These are phyloP conservation scores for Echeveria elegans DNA, from an alignment of 164 flowering plant genomes.

Conservation along the genomic window DNA sequence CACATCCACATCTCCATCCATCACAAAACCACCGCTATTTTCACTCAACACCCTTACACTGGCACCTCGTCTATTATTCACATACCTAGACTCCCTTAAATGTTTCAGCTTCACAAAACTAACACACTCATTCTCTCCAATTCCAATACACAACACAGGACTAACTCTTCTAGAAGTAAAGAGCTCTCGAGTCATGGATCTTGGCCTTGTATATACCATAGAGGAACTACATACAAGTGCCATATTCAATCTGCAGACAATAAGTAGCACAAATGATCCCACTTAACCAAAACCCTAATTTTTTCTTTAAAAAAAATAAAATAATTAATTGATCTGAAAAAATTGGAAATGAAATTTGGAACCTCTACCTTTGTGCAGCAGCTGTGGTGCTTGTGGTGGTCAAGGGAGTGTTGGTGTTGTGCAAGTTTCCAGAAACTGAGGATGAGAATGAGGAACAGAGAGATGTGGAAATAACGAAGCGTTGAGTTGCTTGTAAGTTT, in stretches of 20 bases:
- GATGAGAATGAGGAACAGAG: conserved; percentile 1
- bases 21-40: conserved; percentile 34
- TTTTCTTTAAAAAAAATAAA: not conserved
- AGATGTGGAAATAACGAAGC: not conserved
- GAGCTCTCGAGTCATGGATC: not conserved
- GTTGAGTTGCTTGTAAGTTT: conserved; percentile 1
- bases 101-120: not conserved
- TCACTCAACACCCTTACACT: conserved; percentile 21
- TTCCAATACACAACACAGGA: not conserved
- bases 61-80: conserved; percentile 11
- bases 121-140: not conserved
- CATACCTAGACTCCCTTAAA: not conserved
- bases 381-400: too few species aligned
- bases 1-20: conserved; percentile 33
- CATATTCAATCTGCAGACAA: not conserved
- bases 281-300: not conserved
- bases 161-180: not conserved
- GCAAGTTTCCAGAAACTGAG: not conserved
- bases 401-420: not conserved
- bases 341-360: too few species aligned
- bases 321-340: not conserved
- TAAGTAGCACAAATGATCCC: not conserved
- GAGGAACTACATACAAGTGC: not conserved
- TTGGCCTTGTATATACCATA: not conserved
- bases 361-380: too few species aligned